Evolutionary conservation across 108 stramenopile genomes (phyloP).

Genomic region (Nannochloropsis gaditana): DNA sequence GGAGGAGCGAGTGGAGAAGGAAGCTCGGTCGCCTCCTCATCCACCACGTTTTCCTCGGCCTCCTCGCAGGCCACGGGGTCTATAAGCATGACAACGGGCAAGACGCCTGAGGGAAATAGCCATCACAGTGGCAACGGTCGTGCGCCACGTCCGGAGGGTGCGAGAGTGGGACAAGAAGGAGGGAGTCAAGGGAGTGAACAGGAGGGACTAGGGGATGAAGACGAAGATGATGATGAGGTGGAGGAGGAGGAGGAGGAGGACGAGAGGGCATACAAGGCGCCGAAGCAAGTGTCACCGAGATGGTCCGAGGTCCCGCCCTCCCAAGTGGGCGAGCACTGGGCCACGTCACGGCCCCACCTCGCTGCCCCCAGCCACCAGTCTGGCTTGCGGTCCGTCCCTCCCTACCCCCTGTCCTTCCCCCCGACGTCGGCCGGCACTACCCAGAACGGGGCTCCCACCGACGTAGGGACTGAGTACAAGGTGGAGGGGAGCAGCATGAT

Average conservation of each 20-base stretch:
- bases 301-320: neutral
- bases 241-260: neutral
- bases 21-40: neutral
- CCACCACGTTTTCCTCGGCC: neutral
- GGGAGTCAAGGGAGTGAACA: slow-evolving; percentile 1
- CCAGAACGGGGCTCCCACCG: no score
- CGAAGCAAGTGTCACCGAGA: neutral
- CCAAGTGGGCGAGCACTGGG: neutral
- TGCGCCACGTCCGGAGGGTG: neutral
- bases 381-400: neutral
- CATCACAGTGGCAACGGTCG: neutral
- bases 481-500: neutral
- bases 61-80: neutral
- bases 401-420: neutral
- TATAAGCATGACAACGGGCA: neutral
- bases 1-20: neutral
- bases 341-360: neutral
- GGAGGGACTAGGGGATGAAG: neutral
- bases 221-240: neutral
- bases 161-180: neutral
- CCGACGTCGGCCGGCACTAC: neutral
- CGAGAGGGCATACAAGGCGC: neutral
- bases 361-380: neutral
- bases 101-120: neutral
- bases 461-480: neutral